Conservation (phyloP, 179 eudicot genomes). For the Beta lomatogona region DNA sequence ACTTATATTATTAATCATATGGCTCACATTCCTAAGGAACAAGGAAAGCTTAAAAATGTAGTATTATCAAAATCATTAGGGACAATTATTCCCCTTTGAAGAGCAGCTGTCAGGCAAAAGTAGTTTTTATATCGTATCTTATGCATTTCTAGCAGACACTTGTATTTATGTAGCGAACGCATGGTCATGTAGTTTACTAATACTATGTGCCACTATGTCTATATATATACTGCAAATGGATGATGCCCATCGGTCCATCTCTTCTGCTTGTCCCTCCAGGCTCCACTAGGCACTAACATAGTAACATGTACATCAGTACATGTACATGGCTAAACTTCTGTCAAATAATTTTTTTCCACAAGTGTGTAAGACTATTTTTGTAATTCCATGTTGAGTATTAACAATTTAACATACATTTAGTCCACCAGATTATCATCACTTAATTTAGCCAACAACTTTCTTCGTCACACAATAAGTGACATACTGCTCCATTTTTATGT, state of each 20-base stretch:
- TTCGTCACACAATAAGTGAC: too few relatives aligned
- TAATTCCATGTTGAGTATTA: too few relatives aligned
- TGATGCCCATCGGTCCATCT: neutral
- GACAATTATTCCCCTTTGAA: slow-evolving; percentile 29
- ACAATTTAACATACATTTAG: too few relatives aligned
- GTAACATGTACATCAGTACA: neutral
- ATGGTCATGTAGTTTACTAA: neutral
- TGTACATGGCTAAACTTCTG: neutral
- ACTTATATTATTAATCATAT: too few relatives aligned
- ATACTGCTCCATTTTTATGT: too few relatives aligned
- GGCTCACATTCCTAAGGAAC: neutral
- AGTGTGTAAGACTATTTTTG: too few relatives aligned
- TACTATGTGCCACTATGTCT: neutral
- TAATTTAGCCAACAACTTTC: too few relatives aligned
- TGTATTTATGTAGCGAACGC: slow-evolving; percentile 3
- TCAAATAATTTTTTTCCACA: too few relatives aligned
- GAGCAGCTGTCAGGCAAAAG: slow-evolving; percentile 1
- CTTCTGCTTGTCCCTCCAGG: neutral
- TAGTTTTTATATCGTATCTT: slow-evolving; percentile 7
- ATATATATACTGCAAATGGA: neutral
- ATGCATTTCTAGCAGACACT: neutral
- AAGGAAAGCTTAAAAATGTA: neutral
- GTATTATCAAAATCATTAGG: slow-evolving; percentile 3
- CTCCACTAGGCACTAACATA: neutral
- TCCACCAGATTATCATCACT: too few relatives aligned